phyloP scores from a whole-genome alignment of 2,329 filamentous ascomycete species.

The Aspergillus candidus region DNA sequence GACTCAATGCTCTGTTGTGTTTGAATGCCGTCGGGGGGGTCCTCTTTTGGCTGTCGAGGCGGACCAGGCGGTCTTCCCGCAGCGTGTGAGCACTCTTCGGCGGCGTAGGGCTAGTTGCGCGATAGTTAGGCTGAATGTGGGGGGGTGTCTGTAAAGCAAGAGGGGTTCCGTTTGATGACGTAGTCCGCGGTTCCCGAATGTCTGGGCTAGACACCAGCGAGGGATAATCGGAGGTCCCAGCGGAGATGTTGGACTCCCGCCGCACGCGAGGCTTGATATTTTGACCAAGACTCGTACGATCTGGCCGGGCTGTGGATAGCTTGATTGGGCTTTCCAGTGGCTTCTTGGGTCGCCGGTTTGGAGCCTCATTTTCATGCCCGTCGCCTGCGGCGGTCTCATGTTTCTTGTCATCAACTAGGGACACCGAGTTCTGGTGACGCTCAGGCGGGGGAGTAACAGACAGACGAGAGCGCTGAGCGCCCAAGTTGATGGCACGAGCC shows the following conservation, averaged over 20 bases:
- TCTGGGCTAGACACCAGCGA: slow-evolving; percentile 28
- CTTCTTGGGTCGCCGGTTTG: slow-evolving; percentile 12
- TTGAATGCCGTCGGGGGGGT: slow-evolving; percentile 18
- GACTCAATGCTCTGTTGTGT: slow-evolving; percentile 29
- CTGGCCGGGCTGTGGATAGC: slow-evolving; percentile 21
- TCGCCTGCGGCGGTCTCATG: not conserved
- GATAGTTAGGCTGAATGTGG: slow-evolving; percentile 16
- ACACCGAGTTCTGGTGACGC: not conserved
- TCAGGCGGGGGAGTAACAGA: too few relatives aligned
- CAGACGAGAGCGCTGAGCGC: slow-evolving; percentile 1
- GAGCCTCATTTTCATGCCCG: slow-evolving; percentile 6
- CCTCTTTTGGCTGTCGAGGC: slow-evolving; percentile 21
- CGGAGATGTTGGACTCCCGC: slow-evolving; percentile 25
- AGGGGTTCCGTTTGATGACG: slow-evolving; percentile 23
- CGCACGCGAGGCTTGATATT: slow-evolving; percentile 16
- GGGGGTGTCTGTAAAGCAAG: slow-evolving; percentile 20
- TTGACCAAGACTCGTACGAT: slow-evolving; percentile 17
- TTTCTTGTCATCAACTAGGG: slow-evolving; percentile 2
- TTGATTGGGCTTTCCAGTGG: slow-evolving; percentile 31
- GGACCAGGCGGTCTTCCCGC: slow-evolving; percentile 27
- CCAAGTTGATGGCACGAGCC: not conserved
- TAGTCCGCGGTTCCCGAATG: slow-evolving; percentile 19
- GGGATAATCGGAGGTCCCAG: slow-evolving; percentile 28
- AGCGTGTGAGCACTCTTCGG: slow-evolving; percentile 23
- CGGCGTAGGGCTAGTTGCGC: slow-evolving; percentile 13